Base-by-base conservation (phyloP, 805 yeast genomes). In the Ogataea wickerhamii region DNA sequence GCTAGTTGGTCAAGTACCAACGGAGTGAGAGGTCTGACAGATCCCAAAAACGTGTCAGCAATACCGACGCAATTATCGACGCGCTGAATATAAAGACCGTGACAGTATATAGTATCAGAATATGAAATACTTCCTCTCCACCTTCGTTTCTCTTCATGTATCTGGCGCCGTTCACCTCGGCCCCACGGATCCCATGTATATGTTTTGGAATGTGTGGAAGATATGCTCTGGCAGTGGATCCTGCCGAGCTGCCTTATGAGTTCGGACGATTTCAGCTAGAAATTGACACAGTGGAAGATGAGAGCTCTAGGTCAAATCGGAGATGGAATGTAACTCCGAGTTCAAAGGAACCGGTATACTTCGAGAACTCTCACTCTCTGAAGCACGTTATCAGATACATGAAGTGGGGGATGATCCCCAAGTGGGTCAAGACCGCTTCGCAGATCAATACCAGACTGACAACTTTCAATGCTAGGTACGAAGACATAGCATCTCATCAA, bases 381-480 rank as follows among this genome's bases (percentile, higher is more conserved):
- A 17, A 21, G 1, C 53, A 48, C 26, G 41, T 53, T 2, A 23
- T 75, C 3, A 63, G 74, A 39, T 69, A 71, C 30, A 85, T 86
- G 93, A 73, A 71, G 32, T 88, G 95, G 85, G 93, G 95, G 0
- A 61, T 87, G 25, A 70, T 85, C 1, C 95, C 96, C 0, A 51
- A 58, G 6, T 83, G 87, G 87, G 68, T 77, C 1, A 66, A 64
- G 28, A 66, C 67, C 2, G 13, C 27, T 17, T 47, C 60, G 3
- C 52, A 59, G 13, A 63, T 40, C 7, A 51, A 53, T 32, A 49
- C 55, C 20, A 64, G 70, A 31, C 67, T 72, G 38, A 68, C 70
- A 29, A 75, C 82, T 11, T 82, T 88, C 67, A 88, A 88, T 63
- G 87, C 95, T 18, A 64, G 93, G 16, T 63, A 64, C 24, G 96